Conservation (phyloP, 306 rosid species). For the Alnus glutinosa region DNA sequence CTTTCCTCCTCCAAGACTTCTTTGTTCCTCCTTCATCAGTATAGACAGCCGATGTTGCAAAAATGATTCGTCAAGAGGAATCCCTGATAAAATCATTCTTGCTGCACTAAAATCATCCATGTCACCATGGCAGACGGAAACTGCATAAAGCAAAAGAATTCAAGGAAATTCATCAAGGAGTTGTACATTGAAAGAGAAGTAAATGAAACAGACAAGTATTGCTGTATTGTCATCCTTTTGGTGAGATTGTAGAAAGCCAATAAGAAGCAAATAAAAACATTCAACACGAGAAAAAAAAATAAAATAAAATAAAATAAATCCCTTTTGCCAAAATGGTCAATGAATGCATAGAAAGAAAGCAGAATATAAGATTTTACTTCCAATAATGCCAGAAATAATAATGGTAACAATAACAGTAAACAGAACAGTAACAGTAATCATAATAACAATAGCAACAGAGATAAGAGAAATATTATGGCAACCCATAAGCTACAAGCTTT, state of each 20-base stretch:
- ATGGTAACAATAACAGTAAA: too few relatives aligned
- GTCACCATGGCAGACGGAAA: conserved; percentile 42
- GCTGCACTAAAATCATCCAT: conserved; percentile 53
- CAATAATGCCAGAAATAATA: not conserved
- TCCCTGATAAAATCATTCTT: conserved; percentile 66
- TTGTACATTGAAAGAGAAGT: not conserved
- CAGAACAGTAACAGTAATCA: too few relatives aligned
- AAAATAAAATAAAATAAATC: not conserved
- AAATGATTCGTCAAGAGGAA: conserved; percentile 76
- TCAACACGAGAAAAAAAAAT: not conserved
- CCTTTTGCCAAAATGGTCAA: not conserved
- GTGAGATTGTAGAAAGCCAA: not conserved
- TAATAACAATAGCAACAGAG: too few relatives aligned
- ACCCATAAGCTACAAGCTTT: not conserved
- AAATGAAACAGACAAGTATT: conserved; percentile 8
- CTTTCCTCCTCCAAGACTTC: conserved; percentile 52
- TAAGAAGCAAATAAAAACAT: not conserved
- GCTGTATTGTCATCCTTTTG: conserved; percentile 2
- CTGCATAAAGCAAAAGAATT: conserved; percentile 43
- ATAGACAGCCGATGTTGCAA: conserved; percentile 47
- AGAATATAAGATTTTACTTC: not conserved
- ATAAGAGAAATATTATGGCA: not conserved
- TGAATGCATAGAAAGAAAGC: not conserved
- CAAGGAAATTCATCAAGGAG: not conserved
- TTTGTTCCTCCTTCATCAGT: conserved; percentile 44